Conservation (phyloP, 1,139 yeast species). For the Scheffersomyces parashehatae region DNA sequence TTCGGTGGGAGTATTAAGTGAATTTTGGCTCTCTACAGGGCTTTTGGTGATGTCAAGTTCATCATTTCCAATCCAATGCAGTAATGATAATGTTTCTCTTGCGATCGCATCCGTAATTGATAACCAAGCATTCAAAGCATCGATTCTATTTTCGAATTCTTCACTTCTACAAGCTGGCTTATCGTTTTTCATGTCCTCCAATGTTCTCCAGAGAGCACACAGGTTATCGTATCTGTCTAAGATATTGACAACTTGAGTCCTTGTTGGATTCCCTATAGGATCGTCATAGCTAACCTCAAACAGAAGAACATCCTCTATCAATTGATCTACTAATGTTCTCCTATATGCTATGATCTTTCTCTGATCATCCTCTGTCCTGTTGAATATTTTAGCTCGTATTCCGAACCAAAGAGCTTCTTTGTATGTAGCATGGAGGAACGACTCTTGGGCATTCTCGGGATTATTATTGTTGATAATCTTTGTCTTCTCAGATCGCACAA, state of each 20-base stretch:
- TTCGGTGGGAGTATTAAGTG: conserved; percentile 16
- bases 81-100: conserved; percentile 56
- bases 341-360: conserved; percentile 68
- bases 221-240: conserved; percentile 67
- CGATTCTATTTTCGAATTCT: conserved; percentile 66
- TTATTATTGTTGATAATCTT: conserved; percentile 58
- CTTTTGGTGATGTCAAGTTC: conserved; percentile 62
- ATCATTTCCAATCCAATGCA: conserved; percentile 78
- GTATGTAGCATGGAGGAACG: conserved; percentile 55
- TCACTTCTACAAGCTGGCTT: conserved; percentile 70
- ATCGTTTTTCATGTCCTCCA: conserved; percentile 74
- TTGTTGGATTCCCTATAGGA: conserved; percentile 26
- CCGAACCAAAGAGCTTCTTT: conserved; percentile 84
- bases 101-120: conserved; percentile 72
- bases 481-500: conserved; percentile 86
- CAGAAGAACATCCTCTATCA: conserved; percentile 68
- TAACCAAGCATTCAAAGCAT: conserved; percentile 83
- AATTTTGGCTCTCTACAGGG: conserved; percentile 19
- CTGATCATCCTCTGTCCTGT: conserved; percentile 82
- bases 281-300: conserved; percentile 55
- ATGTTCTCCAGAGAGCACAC: conserved; percentile 78
- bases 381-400: conserved; percentile 75
- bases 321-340: conserved; percentile 70
- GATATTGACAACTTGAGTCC: conserved; percentile 55
- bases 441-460: conserved; percentile 46